These are phyloP conservation scores for Talaromyces sp. DNA, from an alignment of 2,329 filamentous ascomycete genomes.

Conservation along the genomic window DNA sequence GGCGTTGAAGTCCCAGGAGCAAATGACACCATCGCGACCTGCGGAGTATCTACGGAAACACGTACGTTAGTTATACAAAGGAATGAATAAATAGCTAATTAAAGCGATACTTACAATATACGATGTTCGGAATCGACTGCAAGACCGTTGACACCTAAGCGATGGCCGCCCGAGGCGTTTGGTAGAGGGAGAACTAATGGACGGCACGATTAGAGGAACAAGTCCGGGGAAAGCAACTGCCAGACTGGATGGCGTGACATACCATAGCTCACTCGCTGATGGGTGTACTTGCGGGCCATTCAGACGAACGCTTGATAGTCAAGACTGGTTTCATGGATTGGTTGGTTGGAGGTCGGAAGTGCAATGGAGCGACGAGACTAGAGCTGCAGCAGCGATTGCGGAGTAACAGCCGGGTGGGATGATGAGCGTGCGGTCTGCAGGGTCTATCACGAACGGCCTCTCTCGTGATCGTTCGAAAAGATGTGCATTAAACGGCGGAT, in stretches of 20 bases:
- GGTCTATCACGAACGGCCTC: background rate
- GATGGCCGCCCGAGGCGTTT: constrained; percentile 76
- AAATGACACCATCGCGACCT: constrained; percentile 90
- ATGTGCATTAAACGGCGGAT: background rate
- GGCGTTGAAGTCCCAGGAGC: constrained; percentile 76
- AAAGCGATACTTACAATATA: constrained; percentile 66
- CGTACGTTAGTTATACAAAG: background rate
- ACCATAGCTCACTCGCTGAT: constrained; percentile 68
- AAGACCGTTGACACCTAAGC: constrained; percentile 91
- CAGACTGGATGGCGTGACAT: constrained; percentile 29
- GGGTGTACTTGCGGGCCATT: constrained; percentile 67
- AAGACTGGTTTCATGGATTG: constrained; percentile 5
- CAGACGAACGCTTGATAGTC: constrained; percentile 22
- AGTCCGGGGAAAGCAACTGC: background rate
- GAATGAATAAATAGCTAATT: background rate
- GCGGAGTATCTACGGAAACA: constrained; percentile 72
- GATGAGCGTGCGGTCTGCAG: background rate
- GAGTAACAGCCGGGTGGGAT: constrained; percentile 12
- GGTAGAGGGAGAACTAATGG: constrained; percentile 68
- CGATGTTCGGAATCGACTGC: constrained; percentile 79
- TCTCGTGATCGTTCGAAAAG: background rate
- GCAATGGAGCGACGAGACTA: constrained; percentile 8
- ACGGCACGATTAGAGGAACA: constrained; percentile 5
- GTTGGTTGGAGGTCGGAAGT: background rate
- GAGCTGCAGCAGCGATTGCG: constrained; percentile 17